These are phyloP conservation scores for Aspergillus sp. DNA, from an alignment of 2,329 filamentous ascomycete genomes.

Conservation along the genomic window DNA sequence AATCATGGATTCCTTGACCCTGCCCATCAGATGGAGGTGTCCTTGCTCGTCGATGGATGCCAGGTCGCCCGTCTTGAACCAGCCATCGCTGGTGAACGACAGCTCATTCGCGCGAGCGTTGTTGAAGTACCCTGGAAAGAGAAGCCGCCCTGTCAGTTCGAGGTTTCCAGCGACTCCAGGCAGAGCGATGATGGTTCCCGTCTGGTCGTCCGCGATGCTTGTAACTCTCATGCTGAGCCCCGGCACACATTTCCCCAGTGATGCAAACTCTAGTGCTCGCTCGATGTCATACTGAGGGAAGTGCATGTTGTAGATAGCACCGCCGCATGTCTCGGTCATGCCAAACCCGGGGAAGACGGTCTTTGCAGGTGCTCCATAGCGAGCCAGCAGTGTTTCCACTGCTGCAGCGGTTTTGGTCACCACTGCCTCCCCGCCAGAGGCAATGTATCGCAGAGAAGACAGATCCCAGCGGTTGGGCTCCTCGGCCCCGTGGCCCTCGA, in stretches of 20 bases:
- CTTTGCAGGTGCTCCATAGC: slow-evolving; percentile 34
- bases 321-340: slow-evolving; percentile 55
- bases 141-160: slow-evolving; percentile 22
- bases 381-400: slow-evolving; percentile 26
- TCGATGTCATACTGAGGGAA: slow-evolving; percentile 44
- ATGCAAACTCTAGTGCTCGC: slow-evolving; percentile 18
- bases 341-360: slow-evolving; percentile 37
- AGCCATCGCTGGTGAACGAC: slow-evolving; percentile 31
- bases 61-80: slow-evolving; percentile 32
- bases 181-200: background rate
- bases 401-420: slow-evolving; percentile 35
- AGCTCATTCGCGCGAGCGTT: slow-evolving; percentile 25
- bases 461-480: slow-evolving; percentile 17
- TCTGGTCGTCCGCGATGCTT: background rate
- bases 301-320: slow-evolving; percentile 44
- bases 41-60: slow-evolving; percentile 15
- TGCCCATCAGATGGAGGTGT: slow-evolving; percentile 13
- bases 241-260: slow-evolving; percentile 21
- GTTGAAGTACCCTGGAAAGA: slow-evolving; percentile 34
- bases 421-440: slow-evolving; percentile 44
- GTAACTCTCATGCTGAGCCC: slow-evolving; percentile 24
- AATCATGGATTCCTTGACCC: slow-evolving; percentile 45
- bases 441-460: slow-evolving; percentile 23
- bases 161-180: slow-evolving; percentile 17
- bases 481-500: slow-evolving; percentile 1